Conservation (phyloP, 2,329 filamentous ascomycete genomes). For the Colletotrichum brevisporum region DNA sequence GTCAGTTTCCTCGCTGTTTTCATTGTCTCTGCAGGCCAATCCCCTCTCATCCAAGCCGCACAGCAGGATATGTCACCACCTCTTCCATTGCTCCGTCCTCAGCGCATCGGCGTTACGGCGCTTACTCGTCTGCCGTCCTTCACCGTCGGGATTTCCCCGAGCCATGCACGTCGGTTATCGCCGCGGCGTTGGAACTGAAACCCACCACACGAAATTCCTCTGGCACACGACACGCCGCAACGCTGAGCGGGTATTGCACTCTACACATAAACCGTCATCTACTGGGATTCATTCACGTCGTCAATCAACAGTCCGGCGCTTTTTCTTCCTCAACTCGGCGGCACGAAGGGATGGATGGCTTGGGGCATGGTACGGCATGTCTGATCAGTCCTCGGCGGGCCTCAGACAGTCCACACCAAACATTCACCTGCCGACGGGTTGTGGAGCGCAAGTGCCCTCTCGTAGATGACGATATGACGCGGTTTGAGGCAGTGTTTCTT, state of each 20-base stretch:
- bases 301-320: background rate
- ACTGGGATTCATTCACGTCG: background rate
- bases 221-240: slow-evolving; percentile 32
- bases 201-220: slow-evolving; percentile 33
- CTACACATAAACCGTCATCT: slow-evolving; percentile 13
- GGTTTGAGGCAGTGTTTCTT: slow-evolving; percentile 8
- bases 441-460: slow-evolving; percentile 19
- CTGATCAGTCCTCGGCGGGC: background rate
- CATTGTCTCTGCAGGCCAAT: slow-evolving; percentile 2
- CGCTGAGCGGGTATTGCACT: slow-evolving; percentile 9
- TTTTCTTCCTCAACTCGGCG: background rate
- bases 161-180: background rate
- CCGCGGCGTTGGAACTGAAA: slow-evolving; percentile 29
- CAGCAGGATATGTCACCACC: slow-evolving; percentile 18
- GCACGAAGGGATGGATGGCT: background rate
- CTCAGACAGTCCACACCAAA: background rate
- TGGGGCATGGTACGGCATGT: background rate
- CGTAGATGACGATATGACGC: background rate
- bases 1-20: background rate
- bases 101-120: slow-evolving; percentile 10
- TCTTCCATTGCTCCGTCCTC: slow-evolving; percentile 6
- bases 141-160: slow-evolving; percentile 22
- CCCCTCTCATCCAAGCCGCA: slow-evolving; percentile 4
- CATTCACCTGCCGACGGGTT: background rate
- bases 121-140: slow-evolving; percentile 9